These are phyloP conservation scores for Solanum boliviense DNA, from an alignment of 257 asterid species.

Conservation along the genomic window DNA sequence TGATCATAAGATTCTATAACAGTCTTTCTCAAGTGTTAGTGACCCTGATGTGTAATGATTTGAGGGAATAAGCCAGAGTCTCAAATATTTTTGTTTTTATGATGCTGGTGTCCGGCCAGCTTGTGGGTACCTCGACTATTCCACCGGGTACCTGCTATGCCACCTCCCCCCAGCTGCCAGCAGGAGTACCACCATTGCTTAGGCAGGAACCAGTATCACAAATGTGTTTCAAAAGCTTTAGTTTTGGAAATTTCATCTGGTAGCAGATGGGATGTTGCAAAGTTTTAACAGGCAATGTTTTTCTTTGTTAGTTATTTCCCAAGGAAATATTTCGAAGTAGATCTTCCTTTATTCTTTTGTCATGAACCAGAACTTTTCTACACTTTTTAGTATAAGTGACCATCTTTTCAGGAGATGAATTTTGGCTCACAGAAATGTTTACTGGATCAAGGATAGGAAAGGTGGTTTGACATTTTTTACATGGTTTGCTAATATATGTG, in stretches of 20 bases:
- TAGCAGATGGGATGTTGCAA: not conserved
- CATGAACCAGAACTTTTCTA: not conserved
- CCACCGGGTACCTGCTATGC: not conserved
- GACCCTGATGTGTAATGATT: not conserved
- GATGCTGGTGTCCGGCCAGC: not conserved
- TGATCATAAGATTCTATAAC: not conserved
- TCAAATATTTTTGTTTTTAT: not conserved
- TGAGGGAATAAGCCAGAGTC: not conserved
- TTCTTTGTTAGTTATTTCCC: not conserved
- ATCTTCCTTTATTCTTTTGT: not conserved
- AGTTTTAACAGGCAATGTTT: not conserved
- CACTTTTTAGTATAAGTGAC: not conserved
- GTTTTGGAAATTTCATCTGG: not conserved
- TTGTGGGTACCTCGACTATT: not conserved
- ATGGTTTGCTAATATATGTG: not conserved
- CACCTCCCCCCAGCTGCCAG: not conserved
- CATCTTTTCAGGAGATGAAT: not conserved
- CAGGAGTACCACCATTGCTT: not conserved
- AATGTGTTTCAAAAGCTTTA: not conserved
- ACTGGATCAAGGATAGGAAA: not conserved
- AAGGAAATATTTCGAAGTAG: not conserved
- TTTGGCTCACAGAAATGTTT: not conserved
- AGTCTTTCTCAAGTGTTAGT: not conserved
- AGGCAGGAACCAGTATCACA: not conserved
- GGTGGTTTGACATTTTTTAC: not conserved